phyloP scores from a whole-genome alignment of 1,139 yeast genomes.

The Yamadazyma blattariae region DNA sequence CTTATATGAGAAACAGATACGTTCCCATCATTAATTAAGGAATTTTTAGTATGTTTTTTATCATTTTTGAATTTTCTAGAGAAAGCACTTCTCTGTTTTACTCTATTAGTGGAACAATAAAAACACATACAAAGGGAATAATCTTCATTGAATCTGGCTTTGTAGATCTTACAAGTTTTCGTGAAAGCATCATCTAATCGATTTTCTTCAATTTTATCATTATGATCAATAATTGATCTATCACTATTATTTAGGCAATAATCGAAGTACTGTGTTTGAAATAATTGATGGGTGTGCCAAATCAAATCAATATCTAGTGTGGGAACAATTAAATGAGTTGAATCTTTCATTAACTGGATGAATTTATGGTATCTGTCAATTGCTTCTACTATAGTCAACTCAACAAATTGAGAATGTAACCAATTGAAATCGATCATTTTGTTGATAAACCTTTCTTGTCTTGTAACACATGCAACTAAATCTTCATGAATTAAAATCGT shows the following conservation, averaged over 20 bases:
- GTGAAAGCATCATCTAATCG: slow-evolving; percentile 12
- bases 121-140: slow-evolving; percentile 13
- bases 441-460: slow-evolving; percentile 31
- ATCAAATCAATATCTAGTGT: slow-evolving; percentile 39
- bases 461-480: slow-evolving; percentile 30
- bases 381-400: not conserved
- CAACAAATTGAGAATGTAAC: slow-evolving; percentile 20
- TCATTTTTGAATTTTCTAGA: no score
- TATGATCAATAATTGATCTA: slow-evolving; percentile 15
- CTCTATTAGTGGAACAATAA: no score
- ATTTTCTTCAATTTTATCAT: slow-evolving; percentile 17
- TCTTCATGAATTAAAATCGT: slow-evolving; percentile 8
- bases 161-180: slow-evolving; percentile 14
- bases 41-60: no score
- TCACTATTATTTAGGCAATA: slow-evolving; percentile 12
- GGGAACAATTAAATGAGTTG: slow-evolving; percentile 25
- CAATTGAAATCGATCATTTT: slow-evolving; percentile 27
- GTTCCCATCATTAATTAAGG: no score
- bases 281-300: slow-evolving; percentile 42
- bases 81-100: no score
- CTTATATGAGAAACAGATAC: no score
- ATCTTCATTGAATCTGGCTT: slow-evolving; percentile 9
- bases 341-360: slow-evolving; percentile 15
- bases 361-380: slow-evolving; percentile 24
- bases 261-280: slow-evolving; percentile 20